A percentile compares a stretch with the other conserved stretches of the same genome.
Evolutionary conservation across 768 basidiomycete species (phyloP).

Genomic region (Amanita polypyramis): DNA sequence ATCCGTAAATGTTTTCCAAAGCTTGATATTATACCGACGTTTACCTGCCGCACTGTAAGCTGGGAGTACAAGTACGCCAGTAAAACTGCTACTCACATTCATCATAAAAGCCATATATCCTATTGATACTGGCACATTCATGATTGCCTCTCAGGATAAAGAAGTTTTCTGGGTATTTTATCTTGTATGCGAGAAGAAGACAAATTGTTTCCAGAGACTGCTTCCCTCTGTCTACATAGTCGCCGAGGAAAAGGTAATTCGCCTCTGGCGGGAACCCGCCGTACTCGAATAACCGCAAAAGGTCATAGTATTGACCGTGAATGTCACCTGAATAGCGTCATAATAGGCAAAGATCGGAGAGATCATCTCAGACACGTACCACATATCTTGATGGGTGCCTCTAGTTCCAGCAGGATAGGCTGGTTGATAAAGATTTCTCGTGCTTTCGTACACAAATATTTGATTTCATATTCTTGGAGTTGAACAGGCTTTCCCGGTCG

Average conservation of each 20-base stretch:
- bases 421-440: conserved; percentile 99
- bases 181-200: conserved; percentile 97
- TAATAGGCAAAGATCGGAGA: conserved; percentile 6
- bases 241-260: conserved; percentile 98
- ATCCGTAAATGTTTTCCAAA: conserved; percentile 99
- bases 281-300: conserved; percentile 96
- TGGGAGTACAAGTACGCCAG: conserved; percentile 6
- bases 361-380: conserved; percentile 43
- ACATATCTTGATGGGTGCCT: conserved; percentile 99
- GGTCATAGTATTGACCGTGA: conserved; percentile 98
- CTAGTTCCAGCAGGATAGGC: conserved; percentile 93
- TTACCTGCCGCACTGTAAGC: conserved; percentile 55
- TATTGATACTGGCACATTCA: conserved; percentile 98
- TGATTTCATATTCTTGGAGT: conserved; percentile 98
- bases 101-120: conserved; percentile 99
- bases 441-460: conserved; percentile 96
- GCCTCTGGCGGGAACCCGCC: conserved; percentile 99
- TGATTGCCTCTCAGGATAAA: conserved; percentile 99
- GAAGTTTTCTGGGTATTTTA: conserved; percentile 99
- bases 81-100: conserved; percentile 63
- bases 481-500: conserved; percentile 97
- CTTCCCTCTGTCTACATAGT: conserved; percentile 99
- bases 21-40: conserved; percentile 99
- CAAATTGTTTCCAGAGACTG: conserved; percentile 99
- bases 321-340: conserved; percentile 68